Percentiles rank a stretch among this genome's conserved stretches.
phyloP scores from a whole-genome alignment of 2,329 filamentous ascomycete species.

The Juglanconis sp. region DNA sequence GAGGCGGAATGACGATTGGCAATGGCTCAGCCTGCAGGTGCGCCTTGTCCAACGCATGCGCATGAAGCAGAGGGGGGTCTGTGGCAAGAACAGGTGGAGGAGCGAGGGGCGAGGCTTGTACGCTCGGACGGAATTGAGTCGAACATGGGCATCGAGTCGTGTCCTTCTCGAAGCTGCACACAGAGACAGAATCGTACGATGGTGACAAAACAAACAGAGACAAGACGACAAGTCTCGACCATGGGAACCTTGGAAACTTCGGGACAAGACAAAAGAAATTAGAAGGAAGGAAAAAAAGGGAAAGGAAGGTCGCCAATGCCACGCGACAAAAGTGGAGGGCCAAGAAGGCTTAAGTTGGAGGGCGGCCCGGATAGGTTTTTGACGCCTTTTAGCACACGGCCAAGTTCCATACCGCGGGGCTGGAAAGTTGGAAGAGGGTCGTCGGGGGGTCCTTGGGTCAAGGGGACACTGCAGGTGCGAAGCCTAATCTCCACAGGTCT shows the following conservation, averaged over 20 bases:
- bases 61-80: background rate
- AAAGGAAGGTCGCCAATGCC: background rate
- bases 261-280: background rate
- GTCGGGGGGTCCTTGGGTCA: too few species aligned
- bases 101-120: background rate
- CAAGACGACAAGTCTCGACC: background rate
- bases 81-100: background rate
- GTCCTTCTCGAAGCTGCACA: background rate
- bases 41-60: background rate
- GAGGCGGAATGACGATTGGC: conserved; percentile 11
- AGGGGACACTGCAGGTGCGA: too few species aligned
- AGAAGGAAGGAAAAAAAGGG: background rate
- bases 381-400: background rate
- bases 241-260: background rate
- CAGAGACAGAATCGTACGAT: background rate
- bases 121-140: background rate
- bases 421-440: conserved; percentile 14
- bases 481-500: too few species aligned
- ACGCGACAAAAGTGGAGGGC: conserved; percentile 9
- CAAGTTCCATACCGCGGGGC: conserved; percentile 9
- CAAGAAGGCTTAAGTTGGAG: background rate
- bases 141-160: background rate
- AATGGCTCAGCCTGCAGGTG: background rate
- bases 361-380: too few species aligned
- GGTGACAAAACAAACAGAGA: background rate